Evolutionary conservation across 2,329 filamentous ascomycete species (phyloP), one percentile per base, ranked within the genome.

Genomic region (Sclerotinia subarctica): DNA sequence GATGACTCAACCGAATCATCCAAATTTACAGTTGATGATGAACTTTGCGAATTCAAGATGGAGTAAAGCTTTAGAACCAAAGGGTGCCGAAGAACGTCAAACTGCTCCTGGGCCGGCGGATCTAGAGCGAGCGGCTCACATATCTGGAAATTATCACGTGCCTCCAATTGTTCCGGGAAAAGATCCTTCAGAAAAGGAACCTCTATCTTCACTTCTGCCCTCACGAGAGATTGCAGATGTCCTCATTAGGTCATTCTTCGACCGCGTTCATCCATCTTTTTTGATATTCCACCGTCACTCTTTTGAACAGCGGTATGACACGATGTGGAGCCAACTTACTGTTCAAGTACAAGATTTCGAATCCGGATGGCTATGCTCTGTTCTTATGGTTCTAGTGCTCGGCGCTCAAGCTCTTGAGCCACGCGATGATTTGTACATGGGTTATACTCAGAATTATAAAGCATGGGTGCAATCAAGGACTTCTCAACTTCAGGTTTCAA

Each of bases 191-290:
- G 74, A 69, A 32, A 73, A 70, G 38, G 62, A 69, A 2, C 71
- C 73, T 6, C 64, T 75, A 5, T 62, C 73, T 15, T 73, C 72
- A 19, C 66, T 75, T 38, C 69, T 82, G 19, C 80, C 80, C 1
- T 68, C 75, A 0, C 77, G 74, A 57, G 74, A 78, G 3, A 74
- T 78, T 26, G 77, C 80, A 3, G 79, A 81, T 67, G 73, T 76
- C 6, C 78, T 80, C 10, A 70, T 81, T 1, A 70, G 77, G 1
- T 78, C 80, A 3, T 82, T 78, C 71, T 82, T 82, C 67, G 76
- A 79, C 6, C 68, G 72, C 8, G 76, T 81, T 21, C 79, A 81
- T 68, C 75, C 77, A 0, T 76, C 77, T 58, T 78, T 80, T 66
- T 76, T 80, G 29, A 46, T 81, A 2, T 80, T 81, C 64, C 78